A percentile compares a stretch with the other conserved stretches of the same genome.
These are phyloP conservation scores for Zygnema circumcarinatum DNA, from an alignment of 139 green algal genomes.

Conservation along the genomic window DNA sequence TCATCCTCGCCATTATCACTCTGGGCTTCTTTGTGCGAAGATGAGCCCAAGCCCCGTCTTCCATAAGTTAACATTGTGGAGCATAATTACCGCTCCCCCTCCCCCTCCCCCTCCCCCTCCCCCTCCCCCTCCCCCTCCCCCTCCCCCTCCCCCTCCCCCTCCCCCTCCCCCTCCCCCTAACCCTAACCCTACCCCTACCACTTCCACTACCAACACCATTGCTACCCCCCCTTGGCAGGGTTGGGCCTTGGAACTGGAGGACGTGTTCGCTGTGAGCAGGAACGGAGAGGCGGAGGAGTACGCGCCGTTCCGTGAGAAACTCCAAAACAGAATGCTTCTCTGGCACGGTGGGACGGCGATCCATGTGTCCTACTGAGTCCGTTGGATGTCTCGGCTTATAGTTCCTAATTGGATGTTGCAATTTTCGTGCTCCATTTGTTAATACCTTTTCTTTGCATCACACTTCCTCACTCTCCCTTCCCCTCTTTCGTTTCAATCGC, in stretches of 20 bases:
- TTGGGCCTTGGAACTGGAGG: slow-evolving; percentile 45
- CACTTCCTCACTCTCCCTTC: no score
- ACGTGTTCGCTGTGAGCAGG: slow-evolving; percentile 35
- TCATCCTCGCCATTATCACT: neutral
- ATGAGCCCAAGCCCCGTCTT: neutral
- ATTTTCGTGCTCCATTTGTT: no score
- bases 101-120: neutral
- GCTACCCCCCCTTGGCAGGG: slow-evolving; percentile 24
- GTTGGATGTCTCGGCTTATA: no score
- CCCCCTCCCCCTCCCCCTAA: neutral
- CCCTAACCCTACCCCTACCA: neutral
- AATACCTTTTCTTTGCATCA: no score
- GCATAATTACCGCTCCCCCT: neutral
- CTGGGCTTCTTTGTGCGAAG: neutral
- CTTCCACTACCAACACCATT: neutral
- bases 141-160: neutral
- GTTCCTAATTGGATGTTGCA: no score
- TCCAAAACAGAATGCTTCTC: slow-evolving; percentile 54
- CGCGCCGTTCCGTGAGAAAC: slow-evolving; percentile 22
- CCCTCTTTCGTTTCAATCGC: no score
- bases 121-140: neutral
- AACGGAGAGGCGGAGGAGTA: slow-evolving; percentile 14
- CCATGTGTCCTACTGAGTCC: neutral
- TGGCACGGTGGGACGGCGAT: slow-evolving; percentile 36
- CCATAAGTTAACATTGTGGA: neutral